Conservation (phyloP, 306 rosid genomes). For the Urtica urens region DNA sequence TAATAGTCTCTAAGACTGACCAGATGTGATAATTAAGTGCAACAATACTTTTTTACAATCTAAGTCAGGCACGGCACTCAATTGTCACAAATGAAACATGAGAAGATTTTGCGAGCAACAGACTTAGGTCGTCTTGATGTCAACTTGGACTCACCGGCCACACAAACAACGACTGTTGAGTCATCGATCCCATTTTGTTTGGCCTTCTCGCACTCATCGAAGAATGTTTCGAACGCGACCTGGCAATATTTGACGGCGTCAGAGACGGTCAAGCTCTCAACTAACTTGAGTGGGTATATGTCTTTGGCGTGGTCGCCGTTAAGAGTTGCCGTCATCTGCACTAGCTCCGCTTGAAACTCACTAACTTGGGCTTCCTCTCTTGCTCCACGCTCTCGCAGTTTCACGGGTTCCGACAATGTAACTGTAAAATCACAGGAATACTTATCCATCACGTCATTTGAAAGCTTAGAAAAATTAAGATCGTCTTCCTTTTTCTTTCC, state of each 20-base stretch:
- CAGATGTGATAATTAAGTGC: too few relatives aligned
- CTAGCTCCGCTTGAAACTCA: slow-evolving; percentile 54
- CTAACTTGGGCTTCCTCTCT: slow-evolving; percentile 26
- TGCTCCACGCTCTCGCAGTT: slow-evolving; percentile 31
- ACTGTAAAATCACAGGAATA: slow-evolving; percentile 19
- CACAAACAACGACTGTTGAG: slow-evolving; percentile 33
- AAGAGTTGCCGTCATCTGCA: slow-evolving; percentile 50
- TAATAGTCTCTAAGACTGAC: too few relatives aligned
- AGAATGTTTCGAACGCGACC: slow-evolving; percentile 32
- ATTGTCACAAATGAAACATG: slow-evolving; percentile 42
- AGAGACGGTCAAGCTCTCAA: slow-evolving; percentile 32
- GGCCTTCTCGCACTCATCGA: slow-evolving; percentile 47
- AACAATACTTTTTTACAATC: too few relatives aligned
- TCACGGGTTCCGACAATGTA: slow-evolving; percentile 30
- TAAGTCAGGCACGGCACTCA: too few relatives aligned
- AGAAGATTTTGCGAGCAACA: slow-evolving; percentile 26
- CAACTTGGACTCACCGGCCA: neutral
- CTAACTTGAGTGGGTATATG: slow-evolving; percentile 36
- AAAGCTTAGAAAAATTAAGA: too few relatives aligned
- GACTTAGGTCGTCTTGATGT: slow-evolving; percentile 9
- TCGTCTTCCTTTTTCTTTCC: too few relatives aligned
- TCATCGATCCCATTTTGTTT: slow-evolving; percentile 37
- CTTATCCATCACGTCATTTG: too few relatives aligned
- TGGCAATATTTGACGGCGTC: slow-evolving; percentile 41
- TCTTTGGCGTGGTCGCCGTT: slow-evolving; percentile 46